Evolutionary conservation across 441 rosid species (phyloP), one percentile per base, ranked within the genome.

Genomic region (Erodium texanum): DNA sequence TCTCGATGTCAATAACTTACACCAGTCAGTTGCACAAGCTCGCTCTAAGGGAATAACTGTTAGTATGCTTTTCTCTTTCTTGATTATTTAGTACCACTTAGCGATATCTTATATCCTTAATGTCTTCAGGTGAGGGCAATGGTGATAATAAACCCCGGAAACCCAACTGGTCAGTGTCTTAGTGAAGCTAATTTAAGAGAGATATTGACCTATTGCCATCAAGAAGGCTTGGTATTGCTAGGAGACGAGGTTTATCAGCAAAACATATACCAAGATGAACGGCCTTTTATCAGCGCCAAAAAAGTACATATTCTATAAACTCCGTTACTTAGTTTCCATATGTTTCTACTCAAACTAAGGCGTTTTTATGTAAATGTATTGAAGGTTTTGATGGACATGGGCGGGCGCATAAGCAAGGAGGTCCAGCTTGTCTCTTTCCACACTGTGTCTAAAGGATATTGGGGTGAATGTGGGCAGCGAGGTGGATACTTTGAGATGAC

Each of bases 401-500:
- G 99, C 34, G 78, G 72, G 15, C 96, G 93, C 56, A 24, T 86
- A 7, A 89, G 90, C 92, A 86, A 80, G 81, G 95, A 87, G 82
- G 80, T 93, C 24, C 97, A 91, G 84, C 96, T 93, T 63, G 88
- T 93, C 72, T 93, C 99, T 34, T 93, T 90, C 84, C 99, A 93
- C 82, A 82, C 96, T 0, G 95, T 93, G 45, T 93, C 99, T 23
- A 93, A 93, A 88, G 99, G 99, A 73, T 93, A 88, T 78, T 93
- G 95, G 95, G 97, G 99, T 0, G 99, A 93, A 82, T 93, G 99
- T 54, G 99, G 99, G 75, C 99, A 91, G 82, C 85, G 99, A 18
- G 99, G 99, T 80, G 99, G 99, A 73, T 93, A 93, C 86, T 91
- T 93, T 75, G 97, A 93, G 87, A 89, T 91, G 97, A 91, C 97